A percentile compares a stretch with the other conserved stretches of the same genome.
These are phyloP conservation scores for Ampelocalamus luodianensis DNA, from an alignment of 176 grass and related monocot species.

Conservation along the genomic window DNA sequence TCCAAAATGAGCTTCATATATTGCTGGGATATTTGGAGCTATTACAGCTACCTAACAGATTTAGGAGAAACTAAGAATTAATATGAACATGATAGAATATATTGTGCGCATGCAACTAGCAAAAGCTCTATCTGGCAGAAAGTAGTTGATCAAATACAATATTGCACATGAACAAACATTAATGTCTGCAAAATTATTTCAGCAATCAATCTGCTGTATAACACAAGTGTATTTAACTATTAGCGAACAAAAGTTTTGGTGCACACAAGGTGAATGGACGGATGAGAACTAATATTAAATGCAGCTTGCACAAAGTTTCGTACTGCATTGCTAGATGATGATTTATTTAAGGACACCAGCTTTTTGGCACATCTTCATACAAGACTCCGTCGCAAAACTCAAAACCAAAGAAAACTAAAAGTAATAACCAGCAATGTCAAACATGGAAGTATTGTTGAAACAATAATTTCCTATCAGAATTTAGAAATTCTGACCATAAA, in stretches of 20 bases:
- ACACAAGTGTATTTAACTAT: not conserved
- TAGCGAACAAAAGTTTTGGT: constrained; percentile 3
- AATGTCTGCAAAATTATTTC: not conserved
- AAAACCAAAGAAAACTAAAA: not conserved
- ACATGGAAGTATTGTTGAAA: constrained; percentile 16
- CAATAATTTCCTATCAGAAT: constrained; percentile 16
- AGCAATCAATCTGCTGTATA: not conserved
- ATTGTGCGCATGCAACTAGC: not conserved
- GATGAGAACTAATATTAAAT: not conserved
- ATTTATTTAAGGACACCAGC: not conserved
- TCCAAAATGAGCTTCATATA: constrained; percentile 95
- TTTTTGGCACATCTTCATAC: not conserved
- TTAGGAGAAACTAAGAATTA: constrained; percentile 28
- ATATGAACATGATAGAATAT: constrained; percentile 25
- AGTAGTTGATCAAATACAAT: constrained; percentile 12
- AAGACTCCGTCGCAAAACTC: not conserved
- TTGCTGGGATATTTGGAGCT: constrained; percentile 92
- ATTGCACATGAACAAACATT: not conserved
- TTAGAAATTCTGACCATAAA: not conserved
- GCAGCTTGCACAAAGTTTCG: not conserved
- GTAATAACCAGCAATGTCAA: not conserved
- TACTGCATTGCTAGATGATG: not conserved
- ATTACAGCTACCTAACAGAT: constrained; percentile 77
- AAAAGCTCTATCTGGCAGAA: not conserved
- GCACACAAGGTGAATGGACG: not conserved